Percentiles rank a stretch among this genome's conserved stretches.
Evolutionary conservation across 257 asterid species (phyloP).

Genomic region (Lycium barbarum): DNA sequence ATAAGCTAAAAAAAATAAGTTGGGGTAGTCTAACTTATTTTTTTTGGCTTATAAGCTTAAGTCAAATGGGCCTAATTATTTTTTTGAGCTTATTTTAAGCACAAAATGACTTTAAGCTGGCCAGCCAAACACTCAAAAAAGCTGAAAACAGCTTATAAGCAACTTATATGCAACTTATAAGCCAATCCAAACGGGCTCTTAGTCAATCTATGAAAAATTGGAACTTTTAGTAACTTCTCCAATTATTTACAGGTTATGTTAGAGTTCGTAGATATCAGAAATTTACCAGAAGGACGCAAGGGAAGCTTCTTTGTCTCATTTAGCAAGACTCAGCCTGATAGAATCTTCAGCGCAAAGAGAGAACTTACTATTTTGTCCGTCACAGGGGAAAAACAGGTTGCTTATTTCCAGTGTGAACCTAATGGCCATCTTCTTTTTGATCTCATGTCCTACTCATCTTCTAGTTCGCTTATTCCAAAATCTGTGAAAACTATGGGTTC

Average conservation of each 20-base stretch:
- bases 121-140: too few species aligned
- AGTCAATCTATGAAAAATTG: background rate
- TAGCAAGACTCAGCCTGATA: slow-evolving; percentile 77
- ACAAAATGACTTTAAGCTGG: too few species aligned
- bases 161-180: too few species aligned
- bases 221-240: slow-evolving; percentile 13
- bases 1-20: too few species aligned
- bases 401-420: slow-evolving; percentile 85
- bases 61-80: too few species aligned
- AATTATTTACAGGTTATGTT: slow-evolving; percentile 72
- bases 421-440: slow-evolving; percentile 72
- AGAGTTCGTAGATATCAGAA: slow-evolving; percentile 80
- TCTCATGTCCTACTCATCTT: slow-evolving; percentile 54
- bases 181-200: too few species aligned
- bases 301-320: slow-evolving; percentile 72
- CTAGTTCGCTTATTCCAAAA: slow-evolving; percentile 49
- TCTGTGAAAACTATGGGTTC: slow-evolving; percentile 64
- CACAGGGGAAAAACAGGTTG: slow-evolving; percentile 86
- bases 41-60: too few species aligned
- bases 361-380: slow-evolving; percentile 74
- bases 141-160: too few species aligned
- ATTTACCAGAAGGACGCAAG: slow-evolving; percentile 67
- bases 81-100: too few species aligned
- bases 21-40: too few species aligned
- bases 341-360: slow-evolving; percentile 75